These are phyloP conservation scores for Chalciporus piperatus DNA, from an alignment of 768 basidiomycete species.

Conservation along the genomic window DNA sequence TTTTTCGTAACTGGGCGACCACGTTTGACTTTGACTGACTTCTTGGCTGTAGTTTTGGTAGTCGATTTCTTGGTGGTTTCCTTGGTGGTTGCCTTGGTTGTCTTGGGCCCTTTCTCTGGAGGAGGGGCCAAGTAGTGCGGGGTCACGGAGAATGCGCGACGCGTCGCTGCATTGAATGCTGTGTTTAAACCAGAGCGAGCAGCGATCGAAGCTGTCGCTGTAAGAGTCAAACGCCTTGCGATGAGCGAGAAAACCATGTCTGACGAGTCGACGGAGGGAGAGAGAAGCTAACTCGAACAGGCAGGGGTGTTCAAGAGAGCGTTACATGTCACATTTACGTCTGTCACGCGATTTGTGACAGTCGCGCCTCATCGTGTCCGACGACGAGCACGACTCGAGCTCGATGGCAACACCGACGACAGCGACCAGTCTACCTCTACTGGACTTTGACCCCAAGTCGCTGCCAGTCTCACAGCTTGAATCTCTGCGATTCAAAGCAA, in stretches of 20 bases:
- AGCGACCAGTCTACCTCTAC: conserved; percentile 5
- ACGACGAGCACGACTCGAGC: neutral
- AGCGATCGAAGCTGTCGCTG: neutral
- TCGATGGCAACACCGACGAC: neutral
- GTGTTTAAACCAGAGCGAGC: neutral
- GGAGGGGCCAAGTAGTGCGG: conserved; percentile 9
- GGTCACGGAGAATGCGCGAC: conserved; percentile 28
- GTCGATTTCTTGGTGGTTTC: conserved; percentile 10
- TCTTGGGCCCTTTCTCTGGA: conserved; percentile 3
- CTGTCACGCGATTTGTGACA: conserved; percentile 18
- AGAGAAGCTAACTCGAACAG: neutral
- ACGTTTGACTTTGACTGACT: neutral
- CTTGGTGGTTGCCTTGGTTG: conserved; percentile 3
- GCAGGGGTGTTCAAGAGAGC: neutral
- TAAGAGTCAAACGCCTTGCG: conserved; percentile 3
- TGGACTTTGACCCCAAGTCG: conserved; percentile 29
- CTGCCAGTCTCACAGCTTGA: conserved; percentile 71
- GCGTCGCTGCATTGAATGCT: conserved; percentile 9
- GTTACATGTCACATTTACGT: conserved; percentile 15
- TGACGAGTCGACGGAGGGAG: neutral
- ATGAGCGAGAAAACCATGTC: conserved; percentile 17
- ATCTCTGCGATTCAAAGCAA: conserved; percentile 71
- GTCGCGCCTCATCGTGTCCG: neutral
- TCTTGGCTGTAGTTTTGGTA: neutral
- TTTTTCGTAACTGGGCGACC: neutral